Evolutionary conservation across 306 rosid species (phyloP).

Genomic region (Abrus precatorius): DNA sequence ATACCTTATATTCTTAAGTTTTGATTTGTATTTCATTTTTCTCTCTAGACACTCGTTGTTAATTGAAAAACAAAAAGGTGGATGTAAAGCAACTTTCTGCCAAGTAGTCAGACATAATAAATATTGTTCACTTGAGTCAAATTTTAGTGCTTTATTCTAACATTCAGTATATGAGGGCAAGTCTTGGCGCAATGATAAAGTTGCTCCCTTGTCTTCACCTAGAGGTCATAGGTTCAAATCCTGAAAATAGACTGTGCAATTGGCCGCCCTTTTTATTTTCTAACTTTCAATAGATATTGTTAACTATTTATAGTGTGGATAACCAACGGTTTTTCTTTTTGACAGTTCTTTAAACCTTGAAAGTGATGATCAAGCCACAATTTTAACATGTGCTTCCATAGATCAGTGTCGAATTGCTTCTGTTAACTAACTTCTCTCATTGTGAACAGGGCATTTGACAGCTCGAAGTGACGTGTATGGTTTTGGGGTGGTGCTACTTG

Average conservation of each 20-base stretch:
- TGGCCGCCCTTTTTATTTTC: not conserved
- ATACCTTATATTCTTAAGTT: not conserved
- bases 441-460: constrained; percentile 84
- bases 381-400: constrained; percentile 13
- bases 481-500: constrained; percentile 92
- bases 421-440: constrained; percentile 45
- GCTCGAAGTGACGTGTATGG: constrained; percentile 96
- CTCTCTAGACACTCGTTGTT: constrained; percentile 9
- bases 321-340: constrained; percentile 2
- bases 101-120: not conserved
- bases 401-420: not conserved
- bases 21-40: not conserved
- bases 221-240: not conserved
- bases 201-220: not conserved
- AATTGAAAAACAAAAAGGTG: constrained; percentile 11
- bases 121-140: constrained; percentile 8
- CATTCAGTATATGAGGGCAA: not conserved
- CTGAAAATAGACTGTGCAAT: not conserved
- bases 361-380: constrained; percentile 31
- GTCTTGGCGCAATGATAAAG: not conserved
- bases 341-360: constrained; percentile 16
- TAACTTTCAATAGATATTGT: not conserved
- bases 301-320: not conserved
- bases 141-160: constrained; percentile 18
- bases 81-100: constrained; percentile 7